phyloP scores from a whole-genome alignment of 805 yeast genomes.

The Kurtzmaniella fragi region DNA sequence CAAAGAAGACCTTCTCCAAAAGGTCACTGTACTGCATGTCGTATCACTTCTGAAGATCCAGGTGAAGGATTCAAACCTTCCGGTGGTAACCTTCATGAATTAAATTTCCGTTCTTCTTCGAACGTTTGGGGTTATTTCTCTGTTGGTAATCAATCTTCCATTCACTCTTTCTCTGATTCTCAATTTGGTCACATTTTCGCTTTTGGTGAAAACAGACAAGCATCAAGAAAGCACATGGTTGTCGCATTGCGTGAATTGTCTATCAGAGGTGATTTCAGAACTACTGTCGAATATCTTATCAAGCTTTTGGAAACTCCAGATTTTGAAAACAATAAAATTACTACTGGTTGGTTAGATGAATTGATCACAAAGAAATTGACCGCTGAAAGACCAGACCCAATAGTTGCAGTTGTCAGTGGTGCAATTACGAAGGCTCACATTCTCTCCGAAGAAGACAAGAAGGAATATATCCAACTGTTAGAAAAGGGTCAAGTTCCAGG shows the following conservation, averaged over 20 bases:
- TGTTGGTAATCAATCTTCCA: constrained; percentile 92
- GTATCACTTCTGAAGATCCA: constrained; percentile 98
- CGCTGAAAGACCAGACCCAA: constrained; percentile 93
- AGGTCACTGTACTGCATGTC: constrained; percentile 98
- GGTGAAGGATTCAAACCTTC: constrained; percentile 99
- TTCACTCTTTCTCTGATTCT: constrained; percentile 96
- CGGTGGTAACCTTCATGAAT: constrained; percentile 93
- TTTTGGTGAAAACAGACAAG: constrained; percentile 97
- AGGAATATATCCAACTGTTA: constrained; percentile 67
- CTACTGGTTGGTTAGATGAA: constrained; percentile 99
- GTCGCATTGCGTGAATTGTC: constrained; percentile 95
- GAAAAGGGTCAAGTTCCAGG: constrained; percentile 95
- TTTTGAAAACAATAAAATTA: constrained; percentile 92
- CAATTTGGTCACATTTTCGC: constrained; percentile 99
- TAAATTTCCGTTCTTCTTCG: constrained; percentile 93
- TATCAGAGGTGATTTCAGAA: constrained; percentile 97
- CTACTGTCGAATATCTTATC: constrained; percentile 95
- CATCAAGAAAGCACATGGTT: constrained; percentile 97
- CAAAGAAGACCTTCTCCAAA: constrained; percentile 94
- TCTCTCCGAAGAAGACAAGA: constrained; percentile 63
- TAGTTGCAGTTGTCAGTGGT: constrained; percentile 91
- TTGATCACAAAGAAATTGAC: constrained; percentile 89
- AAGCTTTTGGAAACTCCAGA: constrained; percentile 94
- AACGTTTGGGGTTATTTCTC: constrained; percentile 99
- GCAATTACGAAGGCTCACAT: constrained; percentile 95